Conservation (phyloP, 768 basidiomycete genomes). For the Naganishia friedmannii region DNA sequence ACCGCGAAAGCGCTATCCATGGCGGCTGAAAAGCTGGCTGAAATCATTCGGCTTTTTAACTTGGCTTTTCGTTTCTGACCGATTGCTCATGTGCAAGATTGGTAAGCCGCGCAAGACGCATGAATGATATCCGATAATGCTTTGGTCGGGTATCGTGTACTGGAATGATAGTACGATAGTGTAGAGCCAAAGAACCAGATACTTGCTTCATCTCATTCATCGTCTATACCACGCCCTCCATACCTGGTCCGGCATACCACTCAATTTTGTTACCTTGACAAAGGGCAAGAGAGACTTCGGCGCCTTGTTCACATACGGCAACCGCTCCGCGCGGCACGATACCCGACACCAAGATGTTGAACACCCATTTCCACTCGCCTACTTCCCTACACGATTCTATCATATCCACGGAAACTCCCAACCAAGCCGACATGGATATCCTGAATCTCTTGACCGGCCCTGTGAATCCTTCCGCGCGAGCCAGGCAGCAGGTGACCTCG, state of each 20-base stretch:
- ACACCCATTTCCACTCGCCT: conserved; percentile 5
- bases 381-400: background rate
- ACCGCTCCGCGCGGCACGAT: background rate
- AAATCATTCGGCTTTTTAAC: conserved; percentile 19
- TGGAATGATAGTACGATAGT: too few species aligned
- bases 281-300: too few species aligned
- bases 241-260: background rate
- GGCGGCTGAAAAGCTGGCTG: too few species aligned
- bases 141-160: conserved; percentile 18
- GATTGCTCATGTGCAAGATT: conserved; percentile 9
- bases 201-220: background rate
- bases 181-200: too few species aligned
- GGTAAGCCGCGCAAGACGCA: conserved; percentile 9
- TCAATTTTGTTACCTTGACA: background rate
- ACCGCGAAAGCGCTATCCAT: too few species aligned
- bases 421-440: conserved; percentile 26
- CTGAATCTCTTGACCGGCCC: conserved; percentile 28
- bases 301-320: background rate
- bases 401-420: background rate
- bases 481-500: background rate
- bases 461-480: conserved; percentile 14
- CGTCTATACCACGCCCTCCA: background rate
- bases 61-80: too few species aligned
- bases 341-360: background rate
- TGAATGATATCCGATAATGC: conserved; percentile 8